A percentile compares a stretch with the other conserved stretches of the same genome.
These are phyloP conservation scores for Penicillium sp. DNA, from an alignment of 2,329 filamentous ascomycete genomes.

Conservation along the genomic window DNA sequence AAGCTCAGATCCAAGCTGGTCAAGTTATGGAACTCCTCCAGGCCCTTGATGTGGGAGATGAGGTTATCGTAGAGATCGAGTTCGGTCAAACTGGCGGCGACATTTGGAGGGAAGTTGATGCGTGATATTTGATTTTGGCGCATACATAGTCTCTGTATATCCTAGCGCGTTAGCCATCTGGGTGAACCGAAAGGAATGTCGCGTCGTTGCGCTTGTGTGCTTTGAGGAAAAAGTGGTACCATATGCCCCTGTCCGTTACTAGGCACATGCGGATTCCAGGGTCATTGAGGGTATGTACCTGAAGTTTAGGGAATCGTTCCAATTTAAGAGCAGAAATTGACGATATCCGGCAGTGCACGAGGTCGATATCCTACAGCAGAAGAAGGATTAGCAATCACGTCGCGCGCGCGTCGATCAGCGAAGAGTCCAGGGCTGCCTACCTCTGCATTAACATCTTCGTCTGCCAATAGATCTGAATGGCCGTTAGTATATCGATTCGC, in stretches of 20 bases:
- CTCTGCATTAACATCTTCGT: constrained; percentile 55
- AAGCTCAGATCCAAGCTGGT: constrained; percentile 87
- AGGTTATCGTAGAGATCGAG: constrained; percentile 97
- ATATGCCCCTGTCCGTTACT: not conserved
- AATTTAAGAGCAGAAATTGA: constrained; percentile 77
- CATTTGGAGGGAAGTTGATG: constrained; percentile 68
- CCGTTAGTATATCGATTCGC: constrained; percentile 9
- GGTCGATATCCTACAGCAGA: constrained; percentile 69
- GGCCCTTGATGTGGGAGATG: constrained; percentile 78
- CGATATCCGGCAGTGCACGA: constrained; percentile 79
- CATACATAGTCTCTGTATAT: constrained; percentile 68
- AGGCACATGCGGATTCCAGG: not conserved
- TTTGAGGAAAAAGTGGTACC: not conserved
- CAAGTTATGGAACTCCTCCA: constrained; percentile 74
- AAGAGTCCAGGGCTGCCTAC: constrained; percentile 29
- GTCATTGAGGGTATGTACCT: constrained; percentile 42
- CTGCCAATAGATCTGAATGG: constrained; percentile 56
- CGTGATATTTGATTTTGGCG: constrained; percentile 85
- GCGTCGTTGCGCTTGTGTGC: not conserved
- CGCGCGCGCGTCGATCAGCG: not conserved
- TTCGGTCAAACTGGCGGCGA: constrained; percentile 70
- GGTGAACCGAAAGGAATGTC: not conserved
- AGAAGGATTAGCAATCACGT: constrained; percentile 14
- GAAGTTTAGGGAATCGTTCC: constrained; percentile 74
- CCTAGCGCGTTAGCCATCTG: not conserved